These are phyloP conservation scores for Lizonia empirigonia DNA, from an alignment of 2,329 filamentous ascomycete species.

Conservation along the genomic window DNA sequence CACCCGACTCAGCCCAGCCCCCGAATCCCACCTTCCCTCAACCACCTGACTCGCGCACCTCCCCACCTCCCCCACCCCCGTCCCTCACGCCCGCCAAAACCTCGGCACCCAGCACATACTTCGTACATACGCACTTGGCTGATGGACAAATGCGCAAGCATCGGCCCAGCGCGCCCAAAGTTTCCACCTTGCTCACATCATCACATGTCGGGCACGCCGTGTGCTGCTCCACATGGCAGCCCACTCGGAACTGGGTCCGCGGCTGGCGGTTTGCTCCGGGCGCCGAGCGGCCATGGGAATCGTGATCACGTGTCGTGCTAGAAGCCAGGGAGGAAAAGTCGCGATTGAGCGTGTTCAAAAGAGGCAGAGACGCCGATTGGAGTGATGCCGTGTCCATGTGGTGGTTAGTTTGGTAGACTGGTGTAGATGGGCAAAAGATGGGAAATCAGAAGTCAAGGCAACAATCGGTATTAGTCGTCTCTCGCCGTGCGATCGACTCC, in stretches of 20 bases:
- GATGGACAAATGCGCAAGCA: slow-evolving; percentile 4
- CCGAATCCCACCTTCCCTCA: too few relatives aligned
- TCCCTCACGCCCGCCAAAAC: not conserved
- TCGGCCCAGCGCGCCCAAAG: not conserved
- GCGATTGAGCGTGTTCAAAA: too few relatives aligned
- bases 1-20: too few relatives aligned
- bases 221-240: slow-evolving; percentile 1
- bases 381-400: too few relatives aligned
- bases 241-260: not conserved
- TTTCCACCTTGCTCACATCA: slow-evolving; percentile 1
- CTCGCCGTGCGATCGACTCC: slow-evolving; percentile 1
- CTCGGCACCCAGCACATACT: not conserved
- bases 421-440: too few relatives aligned
- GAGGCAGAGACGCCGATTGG: too few relatives aligned
- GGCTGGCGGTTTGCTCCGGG: not conserved
- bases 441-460: not conserved
- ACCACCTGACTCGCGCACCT: too few relatives aligned
- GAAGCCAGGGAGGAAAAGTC: too few relatives aligned
- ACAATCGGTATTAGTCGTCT: slow-evolving; percentile 10
- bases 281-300: slow-evolving; percentile 9
- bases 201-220: slow-evolving; percentile 4
- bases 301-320: too few relatives aligned
- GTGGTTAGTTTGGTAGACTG: too few relatives aligned
- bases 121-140: slow-evolving; percentile 5
- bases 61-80: too few relatives aligned